Evolutionary conservation across 768 basidiomycete genomes (phyloP).

Genomic region (Amanita pseudoporphyria): DNA sequence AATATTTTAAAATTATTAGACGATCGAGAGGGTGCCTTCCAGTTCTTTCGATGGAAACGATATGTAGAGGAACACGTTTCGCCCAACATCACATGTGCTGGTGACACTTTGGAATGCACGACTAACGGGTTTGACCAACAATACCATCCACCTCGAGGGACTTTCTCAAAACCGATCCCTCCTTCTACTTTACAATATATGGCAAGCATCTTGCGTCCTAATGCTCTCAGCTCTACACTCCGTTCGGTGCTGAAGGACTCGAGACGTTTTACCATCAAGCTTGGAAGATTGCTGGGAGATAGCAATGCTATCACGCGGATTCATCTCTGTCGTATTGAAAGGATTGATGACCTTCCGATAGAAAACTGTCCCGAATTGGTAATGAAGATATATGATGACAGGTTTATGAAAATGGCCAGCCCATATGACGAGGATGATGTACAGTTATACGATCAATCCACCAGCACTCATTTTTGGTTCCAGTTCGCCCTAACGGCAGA

Average conservation of each 20-base stretch:
- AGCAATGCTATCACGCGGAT: conserved; percentile 6
- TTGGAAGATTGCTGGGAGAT: conserved; percentile 8
- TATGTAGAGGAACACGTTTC: conserved; percentile 10
- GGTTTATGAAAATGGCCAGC: conserved; percentile 3
- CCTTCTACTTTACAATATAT: conserved; percentile 6
- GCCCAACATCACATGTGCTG: conserved; percentile 11
- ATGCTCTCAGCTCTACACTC: conserved; percentile 7
- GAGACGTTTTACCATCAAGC: conserved; percentile 8
- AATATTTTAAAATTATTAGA: conserved; percentile 14
- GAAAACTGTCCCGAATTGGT: conserved; percentile 5
- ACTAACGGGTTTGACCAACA: conserved; percentile 9
- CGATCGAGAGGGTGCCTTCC: conserved; percentile 15
- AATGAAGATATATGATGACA: conserved; percentile 9
- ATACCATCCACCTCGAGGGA: conserved; percentile 4
- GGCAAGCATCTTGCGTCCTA: conserved; percentile 6
- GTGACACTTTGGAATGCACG: conserved; percentile 10
- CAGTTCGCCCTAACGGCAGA: conserved; percentile 5
- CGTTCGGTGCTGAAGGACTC: conserved; percentile 5
- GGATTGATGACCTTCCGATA: conserved; percentile 7
- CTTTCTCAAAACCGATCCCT: conserved; percentile 8
- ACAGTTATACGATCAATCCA: conserved; percentile 4
- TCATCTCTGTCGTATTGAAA: conserved; percentile 9
- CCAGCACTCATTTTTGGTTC: conserved; percentile 1
- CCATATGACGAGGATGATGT: background rate
- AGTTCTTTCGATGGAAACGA: conserved; percentile 19